Evolutionary conservation across 257 asterid species (phyloP), one percentile per base, ranked within the genome.

Genomic region (Jaltomata sinuosa): DNA sequence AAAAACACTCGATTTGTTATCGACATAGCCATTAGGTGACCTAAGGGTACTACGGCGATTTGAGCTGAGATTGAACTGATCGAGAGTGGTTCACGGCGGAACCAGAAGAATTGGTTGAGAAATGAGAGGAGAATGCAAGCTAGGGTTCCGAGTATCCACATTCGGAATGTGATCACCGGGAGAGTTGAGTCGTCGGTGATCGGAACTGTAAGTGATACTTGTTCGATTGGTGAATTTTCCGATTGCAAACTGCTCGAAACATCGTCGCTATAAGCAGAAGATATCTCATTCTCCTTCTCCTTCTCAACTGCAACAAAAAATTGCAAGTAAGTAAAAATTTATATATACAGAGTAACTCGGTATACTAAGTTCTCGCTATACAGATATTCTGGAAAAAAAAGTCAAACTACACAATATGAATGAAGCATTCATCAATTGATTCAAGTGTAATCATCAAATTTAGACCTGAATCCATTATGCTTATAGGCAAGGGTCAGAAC

Each of bases 51-150:
- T 42, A 27, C 80, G 2, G 80, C 71, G 21, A 85, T 64, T 79
- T 83, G 84, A 29, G 84, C 84, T 4, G 84, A 82, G 22, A 82
- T 82, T 29, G 84, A 82, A 14, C 79, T 69, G 40, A 83, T 79
- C 45, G 78, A 72, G 1, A 85, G 74, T 6, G 87, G 87, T 18
- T 85, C 87, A 1, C 85, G 77, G 1, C 87, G 87, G 68, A 69
- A 85, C 85, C 85, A 85, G 79, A 85, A 85, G 78, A 85, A 85
- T 55, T 85, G 87, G 47, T 85, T 85, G 68, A 85, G 87, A 74
- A 81, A 85, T 38, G 87, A 85, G 49, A 85, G 84, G 77, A 69
- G 83, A 45, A 85, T 50, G 18, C 87, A 85, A 38, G 87, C 83
- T 42, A 85, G 65, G n/a, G 85, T 54, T 29, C 87, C 87, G 11